These are phyloP conservation scores for Sindora glabra DNA, from an alignment of 306 rosid species.

Conservation along the genomic window DNA sequence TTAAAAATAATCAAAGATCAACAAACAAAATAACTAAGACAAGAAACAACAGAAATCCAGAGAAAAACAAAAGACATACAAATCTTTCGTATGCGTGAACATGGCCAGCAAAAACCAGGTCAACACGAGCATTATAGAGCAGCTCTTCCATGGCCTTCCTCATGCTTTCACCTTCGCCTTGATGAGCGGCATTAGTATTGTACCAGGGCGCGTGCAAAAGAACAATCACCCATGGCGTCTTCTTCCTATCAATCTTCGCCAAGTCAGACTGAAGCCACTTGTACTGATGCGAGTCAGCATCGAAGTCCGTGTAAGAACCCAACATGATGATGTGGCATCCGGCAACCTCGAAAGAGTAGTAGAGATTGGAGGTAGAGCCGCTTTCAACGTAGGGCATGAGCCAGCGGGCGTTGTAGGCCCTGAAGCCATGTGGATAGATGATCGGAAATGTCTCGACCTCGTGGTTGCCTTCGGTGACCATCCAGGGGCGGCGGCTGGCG, in stretches of 20 bases:
- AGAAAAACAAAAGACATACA: conserved; percentile 22
- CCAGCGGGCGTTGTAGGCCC: conserved; percentile 63
- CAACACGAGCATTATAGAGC: conserved; percentile 47
- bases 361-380: conserved; percentile 55
- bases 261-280: conserved; percentile 48
- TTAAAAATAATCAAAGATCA: too few species aligned
- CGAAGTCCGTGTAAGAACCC: conserved; percentile 55
- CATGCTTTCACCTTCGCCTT: conserved; percentile 86
- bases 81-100: conserved; percentile 86
- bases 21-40: too few species aligned
- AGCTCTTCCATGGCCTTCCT: conserved; percentile 52
- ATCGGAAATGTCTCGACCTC: conserved; percentile 49
- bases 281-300: conserved; percentile 37
- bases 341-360: conserved; percentile 52
- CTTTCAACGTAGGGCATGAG: conserved; percentile 56
- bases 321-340: conserved; percentile 52
- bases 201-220: conserved; percentile 80
- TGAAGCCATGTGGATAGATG: conserved; percentile 29
- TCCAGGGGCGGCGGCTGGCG: conserved; percentile 74
- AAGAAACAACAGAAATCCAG: too few species aligned
- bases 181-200: conserved; percentile 61
- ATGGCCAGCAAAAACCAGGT: conserved; percentile 62
- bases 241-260: conserved; percentile 33
- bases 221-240: conserved; percentile 55
- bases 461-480: conserved; percentile 75